Evolutionary conservation across 2,329 filamentous ascomycete species (phyloP).

Genomic region (Apiospora rasikravindrae): DNA sequence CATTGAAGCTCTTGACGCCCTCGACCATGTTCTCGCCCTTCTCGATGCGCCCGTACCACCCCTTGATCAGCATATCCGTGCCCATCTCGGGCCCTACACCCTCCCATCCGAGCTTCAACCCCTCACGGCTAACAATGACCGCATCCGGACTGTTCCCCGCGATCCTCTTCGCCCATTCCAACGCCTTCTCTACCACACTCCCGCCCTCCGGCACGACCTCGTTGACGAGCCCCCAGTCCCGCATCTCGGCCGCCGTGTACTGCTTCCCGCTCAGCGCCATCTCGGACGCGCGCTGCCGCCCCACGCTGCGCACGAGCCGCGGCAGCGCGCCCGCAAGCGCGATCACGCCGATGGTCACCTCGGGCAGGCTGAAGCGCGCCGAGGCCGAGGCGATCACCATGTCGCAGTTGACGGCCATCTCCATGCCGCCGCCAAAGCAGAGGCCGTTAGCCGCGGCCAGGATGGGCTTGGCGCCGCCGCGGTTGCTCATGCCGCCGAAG

Average conservation of each 20-base stretch:
- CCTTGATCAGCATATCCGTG: conserved; percentile 61
- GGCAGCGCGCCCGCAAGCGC: conserved; percentile 74
- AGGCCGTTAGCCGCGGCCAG: conserved; percentile 79
- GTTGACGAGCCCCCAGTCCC: conserved; percentile 74
- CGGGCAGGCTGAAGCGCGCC: conserved; percentile 72
- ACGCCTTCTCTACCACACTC: conserved; percentile 48
- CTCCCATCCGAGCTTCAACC: conserved; percentile 76
- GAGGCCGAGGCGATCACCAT: conserved; percentile 65
- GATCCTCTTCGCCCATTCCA: conserved; percentile 66
- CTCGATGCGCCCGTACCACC: conserved; percentile 64
- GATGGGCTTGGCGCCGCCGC: conserved; percentile 74
- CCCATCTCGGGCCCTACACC: conserved; percentile 67
- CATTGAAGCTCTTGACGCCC: conserved; percentile 76
- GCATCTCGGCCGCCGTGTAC: conserved; percentile 64
- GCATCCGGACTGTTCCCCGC: conserved; percentile 75
- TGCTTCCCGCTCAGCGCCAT: conserved; percentile 69
- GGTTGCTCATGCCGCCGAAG: conserved; percentile 70
- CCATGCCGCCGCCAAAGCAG: conserved; percentile 77
- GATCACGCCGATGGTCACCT: conserved; percentile 73
- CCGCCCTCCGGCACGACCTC: conserved; percentile 53
- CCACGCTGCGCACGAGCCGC: conserved; percentile 68
- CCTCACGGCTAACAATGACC: conserved; percentile 75
- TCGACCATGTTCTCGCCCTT: conserved; percentile 76
- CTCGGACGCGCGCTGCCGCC: conserved; percentile 72
- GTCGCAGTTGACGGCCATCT: conserved; percentile 77